A percentile compares a stretch with the other conserved stretches of the same genome.
Evolutionary conservation across 257 asterid species (phyloP).

Genomic region (Solanum dulcamara): DNA sequence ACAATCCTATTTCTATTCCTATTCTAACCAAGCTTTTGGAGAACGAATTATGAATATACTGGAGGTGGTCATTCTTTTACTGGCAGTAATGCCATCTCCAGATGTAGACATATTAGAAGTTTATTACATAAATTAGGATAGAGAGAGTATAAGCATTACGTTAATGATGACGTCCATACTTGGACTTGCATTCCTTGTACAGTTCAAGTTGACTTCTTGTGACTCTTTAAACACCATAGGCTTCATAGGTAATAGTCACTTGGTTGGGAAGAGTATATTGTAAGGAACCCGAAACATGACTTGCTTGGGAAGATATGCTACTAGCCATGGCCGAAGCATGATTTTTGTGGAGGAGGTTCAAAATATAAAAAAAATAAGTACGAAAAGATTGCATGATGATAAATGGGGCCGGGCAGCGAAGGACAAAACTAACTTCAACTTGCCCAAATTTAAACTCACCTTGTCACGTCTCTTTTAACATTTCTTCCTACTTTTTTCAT

Average conservation of each 20-base stretch:
- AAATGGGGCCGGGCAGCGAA: neutral
- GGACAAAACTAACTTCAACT: neutral
- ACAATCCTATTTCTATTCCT: too few species aligned
- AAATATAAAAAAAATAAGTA: neutral
- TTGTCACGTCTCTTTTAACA: neutral
- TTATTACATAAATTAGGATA: too few species aligned
- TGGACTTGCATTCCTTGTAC: neutral
- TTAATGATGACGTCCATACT: neutral
- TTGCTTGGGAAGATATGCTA: neutral
- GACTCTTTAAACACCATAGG: neutral
- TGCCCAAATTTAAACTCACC: neutral
- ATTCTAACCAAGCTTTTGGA: neutral
- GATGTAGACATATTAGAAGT: constrained; percentile 81
- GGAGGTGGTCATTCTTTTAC: constrained; percentile 18
- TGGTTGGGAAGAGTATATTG: neutral
- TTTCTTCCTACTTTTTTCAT: neutral
- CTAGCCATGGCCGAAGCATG: neutral
- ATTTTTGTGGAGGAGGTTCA: neutral
- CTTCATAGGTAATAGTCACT: neutral
- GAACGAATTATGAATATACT: neutral
- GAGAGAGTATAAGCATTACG: too few species aligned
- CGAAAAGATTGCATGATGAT: neutral
- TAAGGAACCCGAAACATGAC: neutral
- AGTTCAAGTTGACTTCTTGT: neutral
- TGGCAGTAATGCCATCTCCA: constrained; percentile 84